phyloP scores from a whole-genome alignment of 1,284 basidiomycete species.

The Neolentinus lepideus region DNA sequence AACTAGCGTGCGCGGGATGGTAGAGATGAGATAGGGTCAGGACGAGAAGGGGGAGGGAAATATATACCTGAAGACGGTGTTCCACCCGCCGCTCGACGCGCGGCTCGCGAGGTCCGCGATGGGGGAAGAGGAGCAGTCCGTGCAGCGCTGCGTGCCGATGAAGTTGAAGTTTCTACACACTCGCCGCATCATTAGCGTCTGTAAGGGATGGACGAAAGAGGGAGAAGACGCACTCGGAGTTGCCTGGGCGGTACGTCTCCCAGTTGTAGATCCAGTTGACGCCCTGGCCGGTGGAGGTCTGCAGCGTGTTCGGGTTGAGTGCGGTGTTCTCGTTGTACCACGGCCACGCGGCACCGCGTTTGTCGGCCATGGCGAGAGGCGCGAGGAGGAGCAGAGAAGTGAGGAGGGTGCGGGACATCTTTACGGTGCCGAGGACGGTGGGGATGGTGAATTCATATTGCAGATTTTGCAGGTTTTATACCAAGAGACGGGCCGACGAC shows the following conservation, averaged over 20 bases:
- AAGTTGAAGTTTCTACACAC: slow-evolving; percentile 25
- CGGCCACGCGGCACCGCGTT: slow-evolving; percentile 3
- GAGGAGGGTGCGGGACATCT: slow-evolving; percentile 2
- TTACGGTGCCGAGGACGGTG: not conserved
- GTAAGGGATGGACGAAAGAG: slow-evolving; percentile 20
- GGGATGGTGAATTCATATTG: not conserved
- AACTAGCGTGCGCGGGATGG: too few species aligned
- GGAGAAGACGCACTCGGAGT: not conserved
- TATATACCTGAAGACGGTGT: not conserved
- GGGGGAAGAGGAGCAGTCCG: slow-evolving; percentile 28
- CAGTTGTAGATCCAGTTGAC: not conserved
- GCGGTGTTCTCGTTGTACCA: not conserved
- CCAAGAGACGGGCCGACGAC: too few species aligned
- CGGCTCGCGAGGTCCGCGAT: slow-evolving; percentile 23
- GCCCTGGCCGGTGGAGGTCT: not conserved
- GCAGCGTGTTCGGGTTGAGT: not conserved
- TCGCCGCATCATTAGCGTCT: slow-evolving; percentile 26
- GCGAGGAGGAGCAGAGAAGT: not conserved
- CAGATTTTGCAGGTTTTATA: too few species aligned
- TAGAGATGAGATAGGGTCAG: too few species aligned
- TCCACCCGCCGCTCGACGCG: slow-evolving; percentile 23
- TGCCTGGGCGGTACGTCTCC: not conserved
- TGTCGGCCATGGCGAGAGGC: not conserved
- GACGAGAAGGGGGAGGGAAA: not conserved
- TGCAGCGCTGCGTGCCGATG: slow-evolving; percentile 32